Percentiles rank a stretch among this genome's conserved stretches.
phyloP scores from a whole-genome alignment of 1,284 basidiomycete genomes.

The Cryptococcus wingfieldii region DNA sequence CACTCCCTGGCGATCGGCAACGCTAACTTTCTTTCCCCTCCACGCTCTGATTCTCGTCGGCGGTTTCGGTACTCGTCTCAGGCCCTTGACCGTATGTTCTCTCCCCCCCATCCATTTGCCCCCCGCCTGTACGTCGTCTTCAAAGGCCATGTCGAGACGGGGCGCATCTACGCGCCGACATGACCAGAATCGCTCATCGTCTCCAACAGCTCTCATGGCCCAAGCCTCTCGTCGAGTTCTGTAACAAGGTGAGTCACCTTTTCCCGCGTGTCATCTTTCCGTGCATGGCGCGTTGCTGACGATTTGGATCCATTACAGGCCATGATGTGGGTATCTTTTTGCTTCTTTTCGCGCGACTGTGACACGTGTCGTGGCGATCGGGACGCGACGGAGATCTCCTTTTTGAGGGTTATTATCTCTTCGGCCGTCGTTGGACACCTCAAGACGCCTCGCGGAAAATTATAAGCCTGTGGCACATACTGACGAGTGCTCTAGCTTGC shows the following conservation, averaged over 20 bases:
- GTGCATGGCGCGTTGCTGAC: no score
- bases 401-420: not conserved
- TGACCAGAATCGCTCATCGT: constrained; percentile 3
- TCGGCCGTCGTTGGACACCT: no score
- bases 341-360: not conserved
- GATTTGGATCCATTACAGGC: constrained; percentile 21
- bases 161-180: not conserved
- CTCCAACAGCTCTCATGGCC: constrained; percentile 46
- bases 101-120: not conserved
- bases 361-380: constrained; percentile 3
- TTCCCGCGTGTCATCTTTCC: not conserved
- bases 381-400: not conserved
- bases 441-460: not conserved
- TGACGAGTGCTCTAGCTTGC: constrained; percentile 41
- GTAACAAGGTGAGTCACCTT: constrained; percentile 48
- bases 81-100: constrained; percentile 52
- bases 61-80: constrained; percentile 54
- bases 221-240: constrained; percentile 55
- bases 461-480: not conserved
- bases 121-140: not conserved
- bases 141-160: not conserved
- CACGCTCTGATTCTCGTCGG: constrained; percentile 52
- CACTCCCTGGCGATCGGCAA: not conserved
- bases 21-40: constrained; percentile 19
- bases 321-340: constrained; percentile 42